Base-by-base conservation (phyloP, 2,329 filamentous ascomycete genomes). In the Apiospora malaysiana region DNA sequence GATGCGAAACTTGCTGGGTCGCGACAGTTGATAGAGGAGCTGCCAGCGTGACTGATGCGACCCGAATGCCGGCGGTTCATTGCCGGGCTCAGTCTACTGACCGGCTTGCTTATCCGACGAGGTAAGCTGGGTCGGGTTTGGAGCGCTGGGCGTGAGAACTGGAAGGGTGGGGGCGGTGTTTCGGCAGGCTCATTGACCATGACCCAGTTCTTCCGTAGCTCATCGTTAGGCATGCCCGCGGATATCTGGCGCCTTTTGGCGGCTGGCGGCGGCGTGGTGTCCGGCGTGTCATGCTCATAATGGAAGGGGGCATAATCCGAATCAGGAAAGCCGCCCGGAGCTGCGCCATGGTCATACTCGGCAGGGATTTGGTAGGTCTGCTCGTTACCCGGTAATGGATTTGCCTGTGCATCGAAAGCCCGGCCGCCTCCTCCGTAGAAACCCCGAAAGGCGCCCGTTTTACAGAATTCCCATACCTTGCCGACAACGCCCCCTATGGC, bases 401-500 rank as follows among this genome's bases (percentile, higher is more conserved):
- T 73, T 59, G 73, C 69, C 14, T 84, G 79, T 75, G 93, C 83
- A 8, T 87, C 83, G 77, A 95, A 97, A 37, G 90, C 90, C 72
- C 85, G 86, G 10, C 95, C 95, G 3, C 92, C 94, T 9, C 95
- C 95, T 16, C 95, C 94, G 73, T 95, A 91, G 80, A 98, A 98
- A 0, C 95, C 95, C 70, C 88, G 88, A 77, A 98, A 97, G 0
- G 92, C 89, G 10, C 87, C 89, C 0, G 84, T 83, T 79, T 85
- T 93, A 83, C 95, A 97, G 76, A 97, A 96, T 75, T 94, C 89
- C 88, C 94, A 94, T 0, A 97, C 90, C 77, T 92, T 95, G 23
- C 93, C 93, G 1, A 93, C 89, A 4, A 93, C 89, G 40, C 86
- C 89, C 1, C 90, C 90, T 9, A 93, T 86, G 0, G 92, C 86